Evolutionary conservation across 345 rosid species (phyloP).

Genomic region (Lepidium didymum): DNA sequence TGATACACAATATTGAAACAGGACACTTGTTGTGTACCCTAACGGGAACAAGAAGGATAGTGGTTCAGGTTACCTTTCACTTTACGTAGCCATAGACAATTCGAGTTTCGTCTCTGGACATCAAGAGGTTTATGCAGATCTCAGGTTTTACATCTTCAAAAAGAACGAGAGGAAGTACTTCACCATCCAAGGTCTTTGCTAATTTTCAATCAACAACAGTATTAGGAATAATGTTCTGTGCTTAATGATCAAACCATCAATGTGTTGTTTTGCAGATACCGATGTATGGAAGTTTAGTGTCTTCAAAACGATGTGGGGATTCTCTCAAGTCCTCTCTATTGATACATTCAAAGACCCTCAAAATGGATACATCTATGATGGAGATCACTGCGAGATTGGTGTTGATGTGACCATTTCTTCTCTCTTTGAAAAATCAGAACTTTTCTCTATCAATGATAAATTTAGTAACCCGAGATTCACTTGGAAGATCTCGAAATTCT

Average conservation of each 20-base stretch:
- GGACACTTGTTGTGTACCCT: constrained; percentile 11
- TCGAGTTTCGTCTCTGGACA: neutral
- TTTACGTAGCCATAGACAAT: constrained; percentile 18
- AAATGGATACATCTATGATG: constrained; percentile 19
- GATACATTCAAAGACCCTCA: neutral
- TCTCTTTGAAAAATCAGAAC: neutral
- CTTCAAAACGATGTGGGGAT: constrained; percentile 19
- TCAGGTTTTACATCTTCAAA: constrained; percentile 23
- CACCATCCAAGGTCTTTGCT: constrained; percentile 15
- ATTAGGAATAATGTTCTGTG: neutral
- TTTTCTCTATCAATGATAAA: neutral
- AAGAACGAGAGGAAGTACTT: constrained; percentile 16
- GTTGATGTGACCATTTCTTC: constrained; percentile 9
- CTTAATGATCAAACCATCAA: neutral
- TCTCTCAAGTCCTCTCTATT: neutral
- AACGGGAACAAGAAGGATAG: constrained; percentile 12
- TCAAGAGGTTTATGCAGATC: constrained; percentile 11
- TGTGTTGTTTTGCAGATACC: neutral
- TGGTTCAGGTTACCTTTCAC: constrained; percentile 19
- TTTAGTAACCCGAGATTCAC: neutral
- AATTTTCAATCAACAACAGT: neutral
- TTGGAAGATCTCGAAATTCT: neutral
- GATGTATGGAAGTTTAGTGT: constrained; percentile 7
- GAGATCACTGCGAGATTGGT: constrained; percentile 25
- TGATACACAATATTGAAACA: neutral